Evolutionary conservation across 192 early-diverging fungal genomes (phyloP).

Genomic region (Geranomyces michiganensis): DNA sequence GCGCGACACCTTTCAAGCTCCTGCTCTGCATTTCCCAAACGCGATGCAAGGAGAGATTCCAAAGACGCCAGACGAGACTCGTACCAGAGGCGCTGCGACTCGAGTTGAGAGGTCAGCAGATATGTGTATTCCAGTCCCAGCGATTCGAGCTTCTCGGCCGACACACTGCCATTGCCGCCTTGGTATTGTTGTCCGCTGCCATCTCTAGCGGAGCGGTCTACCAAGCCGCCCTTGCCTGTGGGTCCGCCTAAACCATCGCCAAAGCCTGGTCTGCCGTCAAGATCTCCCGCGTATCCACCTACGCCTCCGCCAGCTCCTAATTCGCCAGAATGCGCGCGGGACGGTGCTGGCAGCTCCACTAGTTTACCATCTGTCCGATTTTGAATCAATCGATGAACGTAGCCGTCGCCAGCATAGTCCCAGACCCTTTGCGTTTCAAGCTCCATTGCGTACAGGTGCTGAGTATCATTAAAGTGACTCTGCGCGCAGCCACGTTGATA

Average conservation of each 20-base stretch:
- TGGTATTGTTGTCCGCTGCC: neutral
- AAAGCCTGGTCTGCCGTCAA: conserved; percentile 4
- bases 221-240: neutral
- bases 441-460: conserved; percentile 89
- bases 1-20: conserved; percentile 7
- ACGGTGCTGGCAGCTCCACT: conserved; percentile 75
- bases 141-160: conserved; percentile 72
- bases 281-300: neutral
- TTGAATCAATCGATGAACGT: conserved; percentile 94
- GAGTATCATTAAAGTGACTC: conserved; percentile 79
- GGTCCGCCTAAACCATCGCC: neutral
- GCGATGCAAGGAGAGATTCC: conserved; percentile 5
- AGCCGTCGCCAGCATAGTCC: conserved; percentile 97
- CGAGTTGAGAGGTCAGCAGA: conserved; percentile 82
- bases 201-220: neutral
- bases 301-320: neutral
- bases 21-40: neutral
- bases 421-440: conserved; percentile 95
- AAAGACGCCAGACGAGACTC: conserved; percentile 67
- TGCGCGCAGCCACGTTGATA: conserved; percentile 91
- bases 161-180: neutral
- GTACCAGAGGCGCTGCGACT: conserved; percentile 85
- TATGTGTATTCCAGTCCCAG: conserved; percentile 81
- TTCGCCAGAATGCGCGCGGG: conserved; percentile 10
- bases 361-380: conserved; percentile 90